Conservation (phyloP, 108 stramenopile species). For the Cyclotella sp. region DNA sequence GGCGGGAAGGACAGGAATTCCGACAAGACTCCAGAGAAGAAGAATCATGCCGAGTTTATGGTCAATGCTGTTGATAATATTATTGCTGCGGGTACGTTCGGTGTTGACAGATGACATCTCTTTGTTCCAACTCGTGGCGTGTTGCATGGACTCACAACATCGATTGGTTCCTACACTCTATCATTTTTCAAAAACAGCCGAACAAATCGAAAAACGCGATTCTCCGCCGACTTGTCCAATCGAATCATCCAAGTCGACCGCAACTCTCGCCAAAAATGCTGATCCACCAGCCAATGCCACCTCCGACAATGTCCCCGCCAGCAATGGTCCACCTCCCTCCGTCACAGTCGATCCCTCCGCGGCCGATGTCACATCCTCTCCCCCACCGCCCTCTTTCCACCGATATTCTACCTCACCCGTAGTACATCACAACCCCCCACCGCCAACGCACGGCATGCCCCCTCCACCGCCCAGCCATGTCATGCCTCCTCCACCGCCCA, state of each 20-base stretch:
- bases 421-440: constrained; percentile 1
- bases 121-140: too few species aligned
- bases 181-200: constrained; percentile 11
- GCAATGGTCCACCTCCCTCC: neutral
- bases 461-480: constrained; percentile 2
- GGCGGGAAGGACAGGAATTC: neutral
- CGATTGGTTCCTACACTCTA: too few species aligned
- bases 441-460: neutral
- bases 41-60: neutral
- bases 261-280: neutral
- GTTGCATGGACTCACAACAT: too few species aligned
- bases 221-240: constrained; percentile 22
- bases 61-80: constrained; percentile 33
- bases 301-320: neutral
- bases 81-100: constrained; percentile 29
- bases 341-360: neutral
- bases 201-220: constrained; percentile 31
- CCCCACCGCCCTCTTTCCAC: constrained; percentile 14
- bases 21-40: neutral
- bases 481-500: constrained; percentile 5
- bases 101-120: neutral
- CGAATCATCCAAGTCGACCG: neutral
- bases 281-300: neutral
- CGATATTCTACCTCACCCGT: constrained; percentile 13
- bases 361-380: constrained; percentile 2